A percentile compares a stretch with the other conserved stretches of the same genome.
These are phyloP conservation scores for Malus fusca DNA, from an alignment of 306 rosid species.

Conservation along the genomic window DNA sequence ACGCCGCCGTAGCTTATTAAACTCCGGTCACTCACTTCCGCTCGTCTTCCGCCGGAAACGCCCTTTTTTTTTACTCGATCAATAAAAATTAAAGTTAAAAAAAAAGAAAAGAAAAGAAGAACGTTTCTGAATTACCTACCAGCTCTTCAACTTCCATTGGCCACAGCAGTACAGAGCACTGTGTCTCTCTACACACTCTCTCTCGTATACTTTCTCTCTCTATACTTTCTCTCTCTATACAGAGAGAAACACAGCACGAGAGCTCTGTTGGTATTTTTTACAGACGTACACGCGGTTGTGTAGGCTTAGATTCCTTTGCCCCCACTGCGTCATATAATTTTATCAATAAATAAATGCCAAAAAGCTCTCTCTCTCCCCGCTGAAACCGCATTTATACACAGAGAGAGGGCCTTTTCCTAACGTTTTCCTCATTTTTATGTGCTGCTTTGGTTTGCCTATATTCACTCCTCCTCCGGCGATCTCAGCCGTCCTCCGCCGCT, in stretches of 20 bases:
- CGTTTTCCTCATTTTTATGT: constrained; percentile 6
- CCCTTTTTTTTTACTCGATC: not conserved
- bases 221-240: not conserved
- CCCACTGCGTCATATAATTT: not conserved
- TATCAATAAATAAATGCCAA: not conserved
- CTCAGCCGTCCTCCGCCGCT: not conserved
- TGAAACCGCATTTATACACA: not conserved
- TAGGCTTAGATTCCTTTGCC: constrained; percentile 6
- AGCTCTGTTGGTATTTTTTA: not conserved
- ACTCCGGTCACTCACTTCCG: not conserved
- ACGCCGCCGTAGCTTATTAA: not conserved
- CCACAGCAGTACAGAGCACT: not conserved
- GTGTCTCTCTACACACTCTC: no score
- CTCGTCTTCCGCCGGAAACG: not conserved
- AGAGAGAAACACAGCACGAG: not conserved
- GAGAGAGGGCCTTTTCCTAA: not conserved
- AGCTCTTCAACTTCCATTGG: not conserved
- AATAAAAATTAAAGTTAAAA: not conserved
- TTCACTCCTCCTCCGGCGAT: constrained; percentile 6
- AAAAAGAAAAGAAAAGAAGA: not conserved
- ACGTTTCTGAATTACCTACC: not conserved
- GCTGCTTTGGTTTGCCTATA: not conserved
- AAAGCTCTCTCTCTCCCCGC: not conserved
- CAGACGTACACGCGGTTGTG: constrained; percentile 1
- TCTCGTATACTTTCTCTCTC: not conserved